Percentiles rank a stretch among this genome's conserved stretches.
Conservation (phyloP, 148 eudicot species). For the Vaccinium vitisidaea region DNA sequence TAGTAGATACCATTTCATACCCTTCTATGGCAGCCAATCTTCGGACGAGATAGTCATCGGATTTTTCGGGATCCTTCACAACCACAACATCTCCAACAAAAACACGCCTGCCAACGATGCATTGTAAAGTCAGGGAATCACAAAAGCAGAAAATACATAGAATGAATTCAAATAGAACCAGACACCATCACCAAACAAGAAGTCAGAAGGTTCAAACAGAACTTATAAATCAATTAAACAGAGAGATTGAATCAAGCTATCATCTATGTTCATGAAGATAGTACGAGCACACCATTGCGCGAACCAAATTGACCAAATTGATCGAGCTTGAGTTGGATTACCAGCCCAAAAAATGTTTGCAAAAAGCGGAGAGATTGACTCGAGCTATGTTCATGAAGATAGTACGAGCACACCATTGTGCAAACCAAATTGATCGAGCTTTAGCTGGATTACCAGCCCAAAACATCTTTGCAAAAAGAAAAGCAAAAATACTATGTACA, state of each 20-base stretch:
- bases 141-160: background rate
- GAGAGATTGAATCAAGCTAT: background rate
- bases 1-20: constrained; percentile 87
- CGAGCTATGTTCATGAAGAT: background rate
- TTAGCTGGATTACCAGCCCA: background rate
- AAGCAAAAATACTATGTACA: background rate
- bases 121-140: constrained; percentile 14
- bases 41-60: constrained; percentile 60
- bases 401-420: background rate
- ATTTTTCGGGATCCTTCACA: constrained; percentile 72
- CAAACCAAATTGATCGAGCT: background rate
- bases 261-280: background rate
- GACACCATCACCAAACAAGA: background rate
- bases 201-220: background rate
- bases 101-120: constrained; percentile 51
- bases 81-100: constrained; percentile 91
- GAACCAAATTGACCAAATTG: background rate
- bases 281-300: background rate
- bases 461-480: background rate
- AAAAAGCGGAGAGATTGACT: background rate
- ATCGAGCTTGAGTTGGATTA: background rate
- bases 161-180: background rate
- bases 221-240: too few species aligned
- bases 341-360: too few species aligned
- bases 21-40: constrained; percentile 94